These are phyloP conservation scores for Pseudoperonospora humuli DNA, from an alignment of 352 stramenopile genomes.

Conservation along the genomic window DNA sequence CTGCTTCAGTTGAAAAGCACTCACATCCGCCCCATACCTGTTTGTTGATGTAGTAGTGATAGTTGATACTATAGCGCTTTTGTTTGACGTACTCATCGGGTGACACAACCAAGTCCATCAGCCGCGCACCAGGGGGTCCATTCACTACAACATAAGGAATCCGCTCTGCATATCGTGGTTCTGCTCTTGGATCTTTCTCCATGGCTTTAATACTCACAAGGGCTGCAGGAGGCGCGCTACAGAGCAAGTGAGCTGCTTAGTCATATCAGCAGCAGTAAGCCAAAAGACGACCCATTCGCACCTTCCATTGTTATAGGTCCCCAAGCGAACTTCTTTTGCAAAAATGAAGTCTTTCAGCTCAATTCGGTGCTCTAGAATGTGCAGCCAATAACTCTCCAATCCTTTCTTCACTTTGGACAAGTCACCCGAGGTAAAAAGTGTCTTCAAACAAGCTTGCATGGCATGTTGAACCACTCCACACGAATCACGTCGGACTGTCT, in stretches of 20 bases:
- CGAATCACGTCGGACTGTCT: slow-evolving; percentile 89
- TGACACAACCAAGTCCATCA: slow-evolving; percentile 88
- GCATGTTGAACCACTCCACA: slow-evolving; percentile 80
- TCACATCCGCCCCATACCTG: too few relatives aligned
- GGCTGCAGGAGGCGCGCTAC: slow-evolving; percentile 60
- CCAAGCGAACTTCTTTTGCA: slow-evolving; percentile 78
- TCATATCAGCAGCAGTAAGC: not conserved
- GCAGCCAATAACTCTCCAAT: slow-evolving; percentile 54
- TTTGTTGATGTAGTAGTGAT: slow-evolving; percentile 92
- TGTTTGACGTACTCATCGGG: slow-evolving; percentile 56
- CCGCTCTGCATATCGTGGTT: slow-evolving; percentile 78
- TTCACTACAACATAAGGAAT: slow-evolving; percentile 90
- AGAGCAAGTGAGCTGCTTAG: slow-evolving; percentile 4
- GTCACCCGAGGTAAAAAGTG: slow-evolving; percentile 63
- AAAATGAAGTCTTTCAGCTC: slow-evolving; percentile 79
- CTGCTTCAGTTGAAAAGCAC: too few relatives aligned
- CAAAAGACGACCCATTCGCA: slow-evolving; percentile 7
- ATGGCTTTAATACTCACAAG: slow-evolving; percentile 79
- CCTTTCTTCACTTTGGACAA: slow-evolving; percentile 59
- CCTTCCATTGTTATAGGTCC: slow-evolving; percentile 66
- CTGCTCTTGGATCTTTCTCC: slow-evolving; percentile 59
- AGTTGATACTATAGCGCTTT: slow-evolving; percentile 65
- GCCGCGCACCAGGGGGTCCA: slow-evolving; percentile 66
- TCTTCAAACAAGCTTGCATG: slow-evolving; percentile 56
- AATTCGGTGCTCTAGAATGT: slow-evolving; percentile 58